These are phyloP conservation scores for Aureobasidium zeae DNA, from an alignment of 2,329 filamentous ascomycete species.

Conservation along the genomic window DNA sequence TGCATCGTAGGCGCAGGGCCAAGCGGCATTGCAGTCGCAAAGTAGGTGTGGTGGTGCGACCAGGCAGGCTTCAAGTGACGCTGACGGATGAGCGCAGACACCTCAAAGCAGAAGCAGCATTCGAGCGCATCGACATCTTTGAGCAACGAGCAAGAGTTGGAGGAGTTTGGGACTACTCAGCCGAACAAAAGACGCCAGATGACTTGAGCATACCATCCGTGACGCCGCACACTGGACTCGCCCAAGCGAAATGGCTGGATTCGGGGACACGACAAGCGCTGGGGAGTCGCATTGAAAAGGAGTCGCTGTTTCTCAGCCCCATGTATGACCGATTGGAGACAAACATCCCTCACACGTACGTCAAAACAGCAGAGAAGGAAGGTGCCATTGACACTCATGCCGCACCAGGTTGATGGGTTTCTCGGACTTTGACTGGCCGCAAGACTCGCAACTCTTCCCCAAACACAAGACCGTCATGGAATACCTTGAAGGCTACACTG, in stretches of 20 bases:
- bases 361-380: conserved; percentile 55
- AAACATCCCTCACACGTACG: conserved; percentile 60
- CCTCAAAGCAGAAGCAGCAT: conserved; percentile 60
- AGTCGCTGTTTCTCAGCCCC: conserved; percentile 65
- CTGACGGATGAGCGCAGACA: conserved; percentile 46
- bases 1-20: conserved; percentile 80
- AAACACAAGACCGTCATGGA: conserved; percentile 58
- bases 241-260: conserved; percentile 50
- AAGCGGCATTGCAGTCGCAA: conserved; percentile 66
- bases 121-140: conserved; percentile 63
- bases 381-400: conserved; percentile 79
- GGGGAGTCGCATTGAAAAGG: conserved; percentile 19
- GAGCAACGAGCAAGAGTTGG: conserved; percentile 72
- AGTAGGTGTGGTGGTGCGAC: conserved; percentile 36
- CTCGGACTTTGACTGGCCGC: conserved; percentile 48
- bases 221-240: conserved; percentile 50
- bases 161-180: conserved; percentile 78
- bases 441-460: conserved; percentile 63
- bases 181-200: conserved; percentile 36
- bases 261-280: conserved; percentile 17
- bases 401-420: conserved; percentile 67
- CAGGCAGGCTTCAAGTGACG: conserved; percentile 3
- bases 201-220: conserved; percentile 54
- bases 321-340: conserved; percentile 77
- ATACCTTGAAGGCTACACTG: conserved; percentile 65